Conservation (phyloP, 768 basidiomycete genomes). For the Russula sp. region DNA sequence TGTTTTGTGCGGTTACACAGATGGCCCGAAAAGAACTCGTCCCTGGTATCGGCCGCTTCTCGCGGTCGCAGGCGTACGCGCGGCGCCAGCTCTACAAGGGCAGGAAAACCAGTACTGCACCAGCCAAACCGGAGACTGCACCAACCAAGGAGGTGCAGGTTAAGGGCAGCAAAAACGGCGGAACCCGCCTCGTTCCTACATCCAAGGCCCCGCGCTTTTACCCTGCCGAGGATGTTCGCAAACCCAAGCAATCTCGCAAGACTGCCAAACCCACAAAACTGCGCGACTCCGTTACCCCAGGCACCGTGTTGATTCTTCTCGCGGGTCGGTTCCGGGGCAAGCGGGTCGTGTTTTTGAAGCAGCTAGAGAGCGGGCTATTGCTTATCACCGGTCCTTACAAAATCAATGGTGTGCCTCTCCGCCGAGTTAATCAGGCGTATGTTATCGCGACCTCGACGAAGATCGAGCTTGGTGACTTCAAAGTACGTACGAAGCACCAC, state of each 20-base stretch:
- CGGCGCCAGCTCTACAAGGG: constrained; percentile 84
- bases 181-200: constrained; percentile 80
- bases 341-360: constrained; percentile 97
- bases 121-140: constrained; percentile 50
- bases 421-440: constrained; percentile 98
- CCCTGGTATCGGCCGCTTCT: constrained; percentile 74
- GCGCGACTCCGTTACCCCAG: constrained; percentile 85
- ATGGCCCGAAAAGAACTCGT: constrained; percentile 87
- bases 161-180: constrained; percentile 87
- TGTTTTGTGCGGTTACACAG: constrained; percentile 30
- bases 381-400: constrained; percentile 97
- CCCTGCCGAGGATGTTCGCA: constrained; percentile 88
- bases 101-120: constrained; percentile 65
- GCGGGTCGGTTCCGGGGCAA: constrained; percentile 98
- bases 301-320: constrained; percentile 91
- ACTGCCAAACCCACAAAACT: constrained; percentile 68
- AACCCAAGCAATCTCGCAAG: constrained; percentile 91
- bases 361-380: constrained; percentile 83
- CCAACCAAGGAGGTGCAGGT: constrained; percentile 72
- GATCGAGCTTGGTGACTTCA: constrained; percentile 68
- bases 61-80: constrained; percentile 72
- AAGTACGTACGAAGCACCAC: constrained; percentile 43
- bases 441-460: constrained; percentile 97
- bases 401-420: constrained; percentile 96
- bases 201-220: constrained; percentile 86